These are phyloP conservation scores for Nephelium lappaceum DNA, from an alignment of 345 rosid genomes.

Conservation along the genomic window DNA sequence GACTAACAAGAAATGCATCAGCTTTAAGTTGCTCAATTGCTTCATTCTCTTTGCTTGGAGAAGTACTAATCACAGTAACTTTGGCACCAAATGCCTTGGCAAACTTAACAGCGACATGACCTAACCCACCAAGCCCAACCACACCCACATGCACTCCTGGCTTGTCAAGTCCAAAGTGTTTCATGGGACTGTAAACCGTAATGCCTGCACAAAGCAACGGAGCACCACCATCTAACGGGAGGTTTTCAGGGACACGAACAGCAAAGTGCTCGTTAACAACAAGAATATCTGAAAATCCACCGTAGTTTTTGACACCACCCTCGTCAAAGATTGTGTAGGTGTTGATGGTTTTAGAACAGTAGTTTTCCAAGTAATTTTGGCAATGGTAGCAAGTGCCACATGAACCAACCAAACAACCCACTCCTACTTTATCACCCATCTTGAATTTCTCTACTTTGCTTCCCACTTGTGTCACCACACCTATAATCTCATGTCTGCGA, in stretches of 20 bases:
- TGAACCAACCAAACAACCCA: constrained; percentile 20
- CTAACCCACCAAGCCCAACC: constrained; percentile 26
- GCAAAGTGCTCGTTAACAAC: constrained; percentile 23
- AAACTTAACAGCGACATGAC: constrained; percentile 30
- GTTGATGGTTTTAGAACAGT: constrained; percentile 18
- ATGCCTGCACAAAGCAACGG: constrained; percentile 29
- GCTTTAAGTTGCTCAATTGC: constrained; percentile 14
- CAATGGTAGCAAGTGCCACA: constrained; percentile 28
- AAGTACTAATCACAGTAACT: constrained; percentile 26
- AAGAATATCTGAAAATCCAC: constrained; percentile 27
- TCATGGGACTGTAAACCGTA: constrained; percentile 22
- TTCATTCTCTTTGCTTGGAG: constrained; percentile 20
- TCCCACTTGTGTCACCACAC: constrained; percentile 27
- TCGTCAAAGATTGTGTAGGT: constrained; percentile 17
- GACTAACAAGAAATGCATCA: constrained; percentile 17
- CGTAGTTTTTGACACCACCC: neutral
- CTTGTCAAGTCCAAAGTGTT: constrained; percentile 12
- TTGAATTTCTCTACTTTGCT: constrained; percentile 26
- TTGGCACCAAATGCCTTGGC: constrained; percentile 28
- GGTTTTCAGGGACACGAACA: constrained; percentile 6
- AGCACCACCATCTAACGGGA: constrained; percentile 11
- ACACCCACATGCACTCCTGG: constrained; percentile 20
- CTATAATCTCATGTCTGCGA: constrained; percentile 28
- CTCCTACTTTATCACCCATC: constrained; percentile 23
- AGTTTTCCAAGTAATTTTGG: constrained; percentile 16